These are phyloP conservation scores for Drechslerella stenobrocha DNA, from an alignment of 2,329 filamentous ascomycete genomes.

Conservation along the genomic window DNA sequence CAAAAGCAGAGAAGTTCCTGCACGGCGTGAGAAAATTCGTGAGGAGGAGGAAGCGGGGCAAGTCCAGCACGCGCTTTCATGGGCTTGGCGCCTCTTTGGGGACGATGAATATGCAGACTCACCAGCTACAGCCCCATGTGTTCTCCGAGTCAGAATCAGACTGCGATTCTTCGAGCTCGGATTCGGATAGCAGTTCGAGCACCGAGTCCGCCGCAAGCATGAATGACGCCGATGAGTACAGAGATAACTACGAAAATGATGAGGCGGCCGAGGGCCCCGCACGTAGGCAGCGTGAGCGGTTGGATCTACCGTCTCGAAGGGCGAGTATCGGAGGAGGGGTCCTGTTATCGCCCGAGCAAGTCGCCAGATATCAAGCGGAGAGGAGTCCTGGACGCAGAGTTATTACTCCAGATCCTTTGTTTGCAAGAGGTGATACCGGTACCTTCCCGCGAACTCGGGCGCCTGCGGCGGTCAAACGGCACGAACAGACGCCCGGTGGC, in stretches of 20 bases:
- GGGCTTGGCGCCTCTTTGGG: constrained; percentile 23
- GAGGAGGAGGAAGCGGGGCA: constrained; percentile 44
- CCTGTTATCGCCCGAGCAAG: constrained; percentile 11
- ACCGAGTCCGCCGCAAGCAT: constrained; percentile 57
- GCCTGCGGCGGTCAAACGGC: constrained; percentile 1
- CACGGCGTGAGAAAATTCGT: constrained; percentile 50
- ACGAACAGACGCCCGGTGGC: constrained; percentile 23
- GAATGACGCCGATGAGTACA: constrained; percentile 54
- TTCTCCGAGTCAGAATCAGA: constrained; percentile 60
- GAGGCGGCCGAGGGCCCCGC: constrained; percentile 1
- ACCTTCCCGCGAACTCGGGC: neutral
- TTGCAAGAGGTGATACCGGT: neutral
- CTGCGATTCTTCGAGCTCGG: constrained; percentile 55
- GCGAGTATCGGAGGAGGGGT: constrained; percentile 28
- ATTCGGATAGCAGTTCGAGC: constrained; percentile 53
- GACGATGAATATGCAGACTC: constrained; percentile 67
- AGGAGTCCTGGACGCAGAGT: no score
- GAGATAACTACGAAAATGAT: constrained; percentile 31
- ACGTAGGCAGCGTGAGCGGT: constrained; percentile 13
- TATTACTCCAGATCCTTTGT: no score
- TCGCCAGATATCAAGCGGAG: constrained; percentile 33
- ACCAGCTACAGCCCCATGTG: constrained; percentile 68
- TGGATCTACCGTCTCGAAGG: constrained; percentile 25
- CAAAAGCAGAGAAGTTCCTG: constrained; percentile 33
- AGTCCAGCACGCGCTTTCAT: constrained; percentile 29